phyloP scores from a whole-genome alignment of 306 rosid genomes.

The Rosa persica region DNA sequence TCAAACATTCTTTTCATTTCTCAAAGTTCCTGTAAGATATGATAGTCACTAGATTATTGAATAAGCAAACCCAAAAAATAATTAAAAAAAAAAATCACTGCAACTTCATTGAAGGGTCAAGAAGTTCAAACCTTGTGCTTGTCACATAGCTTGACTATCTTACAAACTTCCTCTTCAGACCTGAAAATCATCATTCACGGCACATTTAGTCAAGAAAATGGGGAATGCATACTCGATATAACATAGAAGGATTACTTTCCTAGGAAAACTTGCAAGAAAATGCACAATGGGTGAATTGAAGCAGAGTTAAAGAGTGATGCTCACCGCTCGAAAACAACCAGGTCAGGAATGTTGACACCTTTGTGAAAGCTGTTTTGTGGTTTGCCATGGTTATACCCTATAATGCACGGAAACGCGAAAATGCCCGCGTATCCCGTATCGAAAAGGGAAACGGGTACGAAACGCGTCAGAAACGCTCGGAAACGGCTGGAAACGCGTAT shows the following conservation, averaged over 20 bases:
- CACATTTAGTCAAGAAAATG: slow-evolving; percentile 7
- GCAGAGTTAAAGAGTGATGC: slow-evolving; percentile 16
- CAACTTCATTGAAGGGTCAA: slow-evolving; percentile 4
- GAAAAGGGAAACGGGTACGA: too few relatives aligned
- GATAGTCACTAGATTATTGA: not conserved
- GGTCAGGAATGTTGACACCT: slow-evolving; percentile 89
- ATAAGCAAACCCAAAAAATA: too few relatives aligned
- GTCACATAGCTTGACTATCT: slow-evolving; percentile 70
- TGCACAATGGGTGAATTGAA: slow-evolving; percentile 14
- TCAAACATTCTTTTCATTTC: not conserved
- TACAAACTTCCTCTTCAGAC: slow-evolving; percentile 85
- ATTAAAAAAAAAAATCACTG: not conserved
- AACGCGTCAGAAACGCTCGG: too few relatives aligned
- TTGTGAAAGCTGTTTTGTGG: slow-evolving; percentile 90
- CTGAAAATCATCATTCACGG: slow-evolving; percentile 43
- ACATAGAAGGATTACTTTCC: not conserved
- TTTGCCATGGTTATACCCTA: slow-evolving; percentile 66
- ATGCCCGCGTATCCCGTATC: too few relatives aligned
- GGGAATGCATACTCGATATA: not conserved
- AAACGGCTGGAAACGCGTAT: too few relatives aligned
- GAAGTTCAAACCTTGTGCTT: slow-evolving; percentile 55
- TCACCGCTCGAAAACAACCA: slow-evolving; percentile 82
- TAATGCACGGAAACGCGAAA: too few relatives aligned
- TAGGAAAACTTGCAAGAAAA: not conserved
- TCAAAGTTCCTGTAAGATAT: not conserved